Evolutionary conservation across 75 land plant genomes (phyloP).

Genomic region (Pseudotsuga menziesii): DNA sequence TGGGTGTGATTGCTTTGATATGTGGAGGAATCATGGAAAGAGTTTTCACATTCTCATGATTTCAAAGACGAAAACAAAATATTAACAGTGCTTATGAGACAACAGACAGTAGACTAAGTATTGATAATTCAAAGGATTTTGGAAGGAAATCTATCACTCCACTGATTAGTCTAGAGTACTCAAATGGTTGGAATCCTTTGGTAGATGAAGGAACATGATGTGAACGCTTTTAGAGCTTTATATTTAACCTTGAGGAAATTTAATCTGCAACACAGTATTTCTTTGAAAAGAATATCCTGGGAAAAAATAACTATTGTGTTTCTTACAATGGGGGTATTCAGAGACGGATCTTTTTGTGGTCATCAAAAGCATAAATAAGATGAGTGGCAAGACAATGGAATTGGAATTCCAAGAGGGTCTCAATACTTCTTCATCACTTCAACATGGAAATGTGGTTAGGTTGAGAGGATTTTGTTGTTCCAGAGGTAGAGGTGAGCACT

Average conservation of each 20-base stretch:
- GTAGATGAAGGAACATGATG: slow-evolving; percentile 15
- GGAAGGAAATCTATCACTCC: slow-evolving; percentile 41
- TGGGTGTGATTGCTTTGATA: slow-evolving; percentile 24
- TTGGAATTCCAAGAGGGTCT: slow-evolving; percentile 64
- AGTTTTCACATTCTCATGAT: slow-evolving; percentile 38
- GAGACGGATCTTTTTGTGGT: slow-evolving; percentile 76
- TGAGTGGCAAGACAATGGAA: slow-evolving; percentile 66
- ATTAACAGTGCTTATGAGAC: slow-evolving; percentile 40
- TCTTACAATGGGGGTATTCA: slow-evolving; percentile 66
- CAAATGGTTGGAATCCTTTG: slow-evolving; percentile 54
- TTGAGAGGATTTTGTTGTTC: slow-evolving; percentile 86
- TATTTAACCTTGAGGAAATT: slow-evolving; percentile 75
- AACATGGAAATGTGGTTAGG: slow-evolving; percentile 70
- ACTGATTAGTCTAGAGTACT: slow-evolving; percentile 52
- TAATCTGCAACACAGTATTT: slow-evolving; percentile 89
- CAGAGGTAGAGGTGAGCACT: slow-evolving; percentile 74
- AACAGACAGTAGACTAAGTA: slow-evolving; percentile 36
- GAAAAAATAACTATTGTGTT: slow-evolving; percentile 57
- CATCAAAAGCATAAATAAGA: slow-evolving; percentile 43
- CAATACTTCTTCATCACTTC: slow-evolving; percentile 43
- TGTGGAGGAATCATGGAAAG: slow-evolving; percentile 25
- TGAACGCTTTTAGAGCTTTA: slow-evolving; percentile 31
- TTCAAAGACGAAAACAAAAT: slow-evolving; percentile 68
- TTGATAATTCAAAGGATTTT: slow-evolving; percentile 33
- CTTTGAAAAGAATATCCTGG: slow-evolving; percentile 71